Base-by-base conservation (phyloP, 2,329 filamentous ascomycete species). In the Penicillium brevicompactum region DNA sequence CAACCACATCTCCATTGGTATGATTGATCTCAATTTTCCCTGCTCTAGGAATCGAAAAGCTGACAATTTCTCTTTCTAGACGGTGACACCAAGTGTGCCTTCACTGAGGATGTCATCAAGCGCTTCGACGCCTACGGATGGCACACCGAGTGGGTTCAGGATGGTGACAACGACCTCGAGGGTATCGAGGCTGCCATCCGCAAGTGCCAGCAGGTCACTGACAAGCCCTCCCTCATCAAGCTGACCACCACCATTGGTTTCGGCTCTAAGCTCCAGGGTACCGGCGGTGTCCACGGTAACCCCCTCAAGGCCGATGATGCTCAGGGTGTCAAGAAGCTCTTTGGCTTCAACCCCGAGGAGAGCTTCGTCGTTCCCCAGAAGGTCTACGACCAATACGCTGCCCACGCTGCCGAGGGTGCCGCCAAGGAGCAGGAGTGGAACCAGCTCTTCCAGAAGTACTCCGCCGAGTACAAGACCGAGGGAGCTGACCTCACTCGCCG, bases 171-270 rank as follows among this genome's bases (percentile, higher is more conserved):
- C 75, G 91, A 97, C 79, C 87, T 97, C 55, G 88, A 87, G 65
- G 87, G 78, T 72, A 97, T 99, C 59, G 92, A 96, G 82, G 86
- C 84, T 60, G 94, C 94, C 68, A 90, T 99, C 77, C 85, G 87
- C 77, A 85, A 90, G 81, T 89, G 87, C 76, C 87, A 93, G 82
- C 82, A 87, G 64, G 89, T 95, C 78, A 97, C 87, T 78, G 86
- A 97, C 84, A 99, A 97, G 89, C 94, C 94, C 62, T 89, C 92
- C 59, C 82, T 99, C 71, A 97, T 99, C 84, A 92, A 96, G 84
- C 87, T 99, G 69, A 92, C 87, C 75, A 99, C 94, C 74, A 97
- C 90, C 76, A 99, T 99, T 74, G 94, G 94, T 71, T 99, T 88
- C 80, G 94, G 94, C 70, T 97, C 94, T 68, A 86, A 89, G 78